phyloP scores from a whole-genome alignment of 139 green algal species.

The Diplosphaera chodatii region DNA sequence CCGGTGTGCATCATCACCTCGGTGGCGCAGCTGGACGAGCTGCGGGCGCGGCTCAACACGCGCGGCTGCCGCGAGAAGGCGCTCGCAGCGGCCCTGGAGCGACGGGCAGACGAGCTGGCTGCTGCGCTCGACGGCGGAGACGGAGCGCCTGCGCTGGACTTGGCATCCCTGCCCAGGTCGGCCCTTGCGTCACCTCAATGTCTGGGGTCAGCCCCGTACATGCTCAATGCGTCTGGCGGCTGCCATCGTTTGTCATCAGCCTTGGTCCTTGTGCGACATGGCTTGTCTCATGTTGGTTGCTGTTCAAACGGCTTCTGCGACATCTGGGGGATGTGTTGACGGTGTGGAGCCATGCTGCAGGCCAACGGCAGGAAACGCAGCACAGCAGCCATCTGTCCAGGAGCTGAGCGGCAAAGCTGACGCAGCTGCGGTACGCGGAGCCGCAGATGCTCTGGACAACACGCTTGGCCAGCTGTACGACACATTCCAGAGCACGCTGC shows the following conservation, averaged over 20 bases:
- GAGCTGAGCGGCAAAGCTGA: conserved; percentile 10
- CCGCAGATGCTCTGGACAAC: conserved; percentile 16
- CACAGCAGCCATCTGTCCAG: neutral
- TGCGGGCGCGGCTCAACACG: conserved; percentile 33
- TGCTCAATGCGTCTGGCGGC: too few species aligned
- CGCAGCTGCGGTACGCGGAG: conserved; percentile 1
- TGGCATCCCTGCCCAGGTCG: neutral
- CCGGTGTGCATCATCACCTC: conserved; percentile 18
- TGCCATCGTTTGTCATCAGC: too few species aligned
- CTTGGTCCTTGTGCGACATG: too few species aligned
- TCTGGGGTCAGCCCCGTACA: too few species aligned
- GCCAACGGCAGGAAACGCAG: neutral
- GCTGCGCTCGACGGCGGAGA: conserved; percentile 3
- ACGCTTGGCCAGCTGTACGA: conserved; percentile 16
- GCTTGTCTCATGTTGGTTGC: too few species aligned
- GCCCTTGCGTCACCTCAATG: too few species aligned
- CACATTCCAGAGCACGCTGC: neutral
- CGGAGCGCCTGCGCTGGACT: conserved; percentile 5
- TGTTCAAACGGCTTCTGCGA: too few species aligned
- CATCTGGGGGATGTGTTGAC: too few species aligned
- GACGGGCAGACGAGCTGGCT: conserved; percentile 17
- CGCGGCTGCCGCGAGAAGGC: conserved; percentile 43
- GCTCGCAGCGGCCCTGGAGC: conserved; percentile 36
- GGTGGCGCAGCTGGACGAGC: conserved; percentile 33
- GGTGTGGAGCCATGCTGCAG: too few species aligned